These are phyloP conservation scores for Monosporascus sp. DNA, from an alignment of 2,329 filamentous ascomycete species.

Conservation along the genomic window DNA sequence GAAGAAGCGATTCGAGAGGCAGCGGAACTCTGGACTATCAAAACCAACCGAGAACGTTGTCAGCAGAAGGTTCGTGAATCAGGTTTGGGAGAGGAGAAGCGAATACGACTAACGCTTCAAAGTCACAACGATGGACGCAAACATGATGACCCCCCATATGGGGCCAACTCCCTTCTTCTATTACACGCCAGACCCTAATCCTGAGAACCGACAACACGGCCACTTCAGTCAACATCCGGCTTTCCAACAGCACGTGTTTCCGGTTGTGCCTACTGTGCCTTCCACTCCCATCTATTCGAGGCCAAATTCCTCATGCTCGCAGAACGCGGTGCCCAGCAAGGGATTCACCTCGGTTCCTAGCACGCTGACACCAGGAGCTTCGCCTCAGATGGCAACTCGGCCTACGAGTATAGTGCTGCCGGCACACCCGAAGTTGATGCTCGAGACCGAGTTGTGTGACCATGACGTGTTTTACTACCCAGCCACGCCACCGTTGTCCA, in stretches of 20 bases:
- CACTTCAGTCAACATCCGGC: constrained; percentile 65
- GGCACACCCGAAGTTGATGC: constrained; percentile 43
- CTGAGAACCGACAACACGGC: constrained; percentile 67
- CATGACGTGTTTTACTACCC: constrained; percentile 66
- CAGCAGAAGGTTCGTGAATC: constrained; percentile 25
- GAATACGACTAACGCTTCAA: constrained; percentile 15
- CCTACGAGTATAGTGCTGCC: constrained; percentile 53
- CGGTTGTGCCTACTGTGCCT: constrained; percentile 51
- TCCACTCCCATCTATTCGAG: constrained; percentile 60
- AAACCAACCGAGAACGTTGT: constrained; percentile 9
- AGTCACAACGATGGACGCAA: constrained; percentile 57
- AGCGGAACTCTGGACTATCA: neutral
- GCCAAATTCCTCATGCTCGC: constrained; percentile 61
- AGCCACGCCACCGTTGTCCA: constrained; percentile 80
- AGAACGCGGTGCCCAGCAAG: constrained; percentile 43
- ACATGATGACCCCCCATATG: constrained; percentile 53
- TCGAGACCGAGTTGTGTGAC: constrained; percentile 70
- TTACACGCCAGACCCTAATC: constrained; percentile 72
- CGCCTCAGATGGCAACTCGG: constrained; percentile 71
- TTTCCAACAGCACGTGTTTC: constrained; percentile 50
- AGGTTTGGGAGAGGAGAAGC: constrained; percentile 2
- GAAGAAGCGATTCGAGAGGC: constrained; percentile 5
- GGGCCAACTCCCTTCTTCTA: constrained; percentile 78
- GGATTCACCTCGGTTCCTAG: constrained; percentile 53
- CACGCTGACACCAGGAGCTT: constrained; percentile 69